Percentiles rank a stretch among this genome's conserved stretches.
These are phyloP conservation scores for Vicia villosa DNA, from an alignment of 306 rosid genomes.

Conservation along the genomic window DNA sequence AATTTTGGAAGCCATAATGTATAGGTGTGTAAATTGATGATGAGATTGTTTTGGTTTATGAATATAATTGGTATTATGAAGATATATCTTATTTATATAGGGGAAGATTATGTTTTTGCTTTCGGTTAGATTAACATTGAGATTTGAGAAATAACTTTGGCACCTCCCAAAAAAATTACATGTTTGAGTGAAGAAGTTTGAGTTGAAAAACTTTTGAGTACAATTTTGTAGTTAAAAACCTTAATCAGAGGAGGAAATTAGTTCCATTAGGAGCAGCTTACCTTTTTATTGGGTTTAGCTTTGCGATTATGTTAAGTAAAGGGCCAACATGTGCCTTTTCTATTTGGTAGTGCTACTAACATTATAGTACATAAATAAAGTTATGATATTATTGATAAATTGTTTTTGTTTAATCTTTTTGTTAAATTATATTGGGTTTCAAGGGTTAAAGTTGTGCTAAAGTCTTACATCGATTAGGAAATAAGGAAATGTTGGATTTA, in stretches of 20 bases:
- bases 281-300: conserved; percentile 31
- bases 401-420: too few relatives aligned
- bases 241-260: conserved; percentile 25
- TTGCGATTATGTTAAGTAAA: conserved; percentile 38
- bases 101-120: conserved; percentile 15
- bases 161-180: conserved; percentile 33
- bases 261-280: background rate
- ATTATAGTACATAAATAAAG: background rate
- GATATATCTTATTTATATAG: conserved; percentile 5
- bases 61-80: background rate
- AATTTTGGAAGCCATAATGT: conserved; percentile 31
- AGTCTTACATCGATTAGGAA: too few relatives aligned
- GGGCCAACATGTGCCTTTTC: conserved; percentile 24
- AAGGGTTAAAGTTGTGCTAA: too few relatives aligned
- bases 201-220: conserved; percentile 12
- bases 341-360: conserved; percentile 3
- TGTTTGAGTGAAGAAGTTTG: conserved; percentile 13
- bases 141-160: conserved; percentile 44
- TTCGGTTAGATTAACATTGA: conserved; percentile 34
- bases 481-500: too few relatives aligned
- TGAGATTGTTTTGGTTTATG: background rate
- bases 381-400: too few relatives aligned
- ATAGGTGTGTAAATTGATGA: background rate
- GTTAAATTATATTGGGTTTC: too few relatives aligned
- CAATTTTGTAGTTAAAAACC: conserved; percentile 1